Conservation (phyloP, 2,329 filamentous ascomycete genomes). For the Daldinia sp. region DNA sequence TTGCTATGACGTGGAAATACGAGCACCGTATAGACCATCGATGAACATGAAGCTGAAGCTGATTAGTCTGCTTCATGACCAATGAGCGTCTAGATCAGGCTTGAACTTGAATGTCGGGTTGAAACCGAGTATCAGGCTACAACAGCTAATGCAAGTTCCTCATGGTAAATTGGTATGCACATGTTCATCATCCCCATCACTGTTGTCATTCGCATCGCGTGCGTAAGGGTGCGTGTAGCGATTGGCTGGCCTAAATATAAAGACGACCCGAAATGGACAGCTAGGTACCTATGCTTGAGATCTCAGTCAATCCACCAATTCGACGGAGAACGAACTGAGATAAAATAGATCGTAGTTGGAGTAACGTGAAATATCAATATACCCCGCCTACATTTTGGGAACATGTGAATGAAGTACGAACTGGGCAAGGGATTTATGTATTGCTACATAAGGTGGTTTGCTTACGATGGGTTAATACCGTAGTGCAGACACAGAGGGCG, state of each 20-base stretch:
- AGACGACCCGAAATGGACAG: background rate
- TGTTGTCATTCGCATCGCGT: background rate
- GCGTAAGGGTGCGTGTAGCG: background rate
- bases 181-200: background rate
- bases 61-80: background rate
- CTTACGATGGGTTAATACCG: no score
- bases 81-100: background rate
- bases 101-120: background rate
- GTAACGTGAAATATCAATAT: background rate
- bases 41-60: background rate
- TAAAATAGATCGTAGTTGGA: background rate
- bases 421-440: background rate
- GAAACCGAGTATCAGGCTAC: background rate
- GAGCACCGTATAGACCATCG: background rate
- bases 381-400: background rate
- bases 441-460: background rate
- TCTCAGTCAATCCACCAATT: background rate
- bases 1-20: slow-evolving; percentile 1
- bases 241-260: background rate
- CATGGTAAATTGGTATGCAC: background rate
- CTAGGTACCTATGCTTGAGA: background rate
- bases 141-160: background rate
- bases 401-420: background rate
- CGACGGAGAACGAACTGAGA: background rate
- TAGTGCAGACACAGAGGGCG: no score